These are phyloP conservation scores for Guadua angustifolia DNA, from an alignment of 176 grass and related monocot genomes.

Conservation along the genomic window DNA sequence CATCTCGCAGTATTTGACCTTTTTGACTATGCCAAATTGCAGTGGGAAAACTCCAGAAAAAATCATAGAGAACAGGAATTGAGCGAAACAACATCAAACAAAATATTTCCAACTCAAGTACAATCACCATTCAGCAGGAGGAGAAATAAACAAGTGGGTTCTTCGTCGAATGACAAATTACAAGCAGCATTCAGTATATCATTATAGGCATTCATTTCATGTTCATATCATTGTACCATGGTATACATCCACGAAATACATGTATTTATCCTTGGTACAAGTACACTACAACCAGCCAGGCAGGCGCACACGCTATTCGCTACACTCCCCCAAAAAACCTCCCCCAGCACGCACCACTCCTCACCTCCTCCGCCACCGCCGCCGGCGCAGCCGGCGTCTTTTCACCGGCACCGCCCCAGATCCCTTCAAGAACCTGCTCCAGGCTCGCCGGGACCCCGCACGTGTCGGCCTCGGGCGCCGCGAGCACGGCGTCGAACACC, in stretches of 20 bases:
- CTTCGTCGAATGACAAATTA: background rate
- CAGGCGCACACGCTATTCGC: background rate
- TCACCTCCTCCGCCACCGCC: background rate
- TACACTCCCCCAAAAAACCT: conserved; percentile 39
- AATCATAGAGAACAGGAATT: background rate
- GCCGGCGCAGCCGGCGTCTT: background rate
- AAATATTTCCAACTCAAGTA: background rate
- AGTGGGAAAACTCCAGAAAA: background rate
- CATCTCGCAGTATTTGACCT: background rate
- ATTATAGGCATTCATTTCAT: background rate
- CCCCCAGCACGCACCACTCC: conserved; percentile 33
- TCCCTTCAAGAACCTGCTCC: conserved; percentile 60
- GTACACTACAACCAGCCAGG: background rate
- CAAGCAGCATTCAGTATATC: background rate
- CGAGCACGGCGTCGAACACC: conserved; percentile 70
- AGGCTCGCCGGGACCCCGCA: conserved; percentile 68
- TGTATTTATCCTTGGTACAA: conserved; percentile 20
- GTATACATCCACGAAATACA: conserved; percentile 34
- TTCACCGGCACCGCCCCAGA: conserved; percentile 32
- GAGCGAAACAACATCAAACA: background rate
- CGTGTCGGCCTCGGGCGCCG: conserved; percentile 40
- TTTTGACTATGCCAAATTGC: background rate
- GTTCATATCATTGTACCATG: background rate
- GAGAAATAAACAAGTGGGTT: background rate
- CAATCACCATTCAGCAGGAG: background rate